Percentiles rank a stretch among this genome's conserved stretches.
These are phyloP conservation scores for Trametes versicolor DNA, from an alignment of 1,284 basidiomycete genomes.

Conservation along the genomic window DNA sequence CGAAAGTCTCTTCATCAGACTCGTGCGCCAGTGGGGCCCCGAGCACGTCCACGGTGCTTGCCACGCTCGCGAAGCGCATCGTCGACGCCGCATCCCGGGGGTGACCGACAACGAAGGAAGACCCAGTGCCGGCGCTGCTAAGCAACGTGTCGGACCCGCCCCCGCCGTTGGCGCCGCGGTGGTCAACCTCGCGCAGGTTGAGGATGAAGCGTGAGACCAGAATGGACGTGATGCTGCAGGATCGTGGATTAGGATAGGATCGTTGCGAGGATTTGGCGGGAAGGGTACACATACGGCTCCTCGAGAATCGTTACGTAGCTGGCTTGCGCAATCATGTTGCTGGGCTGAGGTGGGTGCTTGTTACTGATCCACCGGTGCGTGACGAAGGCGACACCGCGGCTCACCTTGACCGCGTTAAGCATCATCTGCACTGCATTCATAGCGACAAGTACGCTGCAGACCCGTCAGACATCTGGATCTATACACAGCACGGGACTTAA, in stretches of 20 bases:
- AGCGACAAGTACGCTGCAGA: no score
- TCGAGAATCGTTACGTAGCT: slow-evolving; percentile 23
- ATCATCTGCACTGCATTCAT: no score
- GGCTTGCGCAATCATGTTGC: slow-evolving; percentile 17
- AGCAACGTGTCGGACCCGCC: not conserved
- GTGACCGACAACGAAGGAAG: not conserved
- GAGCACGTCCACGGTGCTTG: slow-evolving; percentile 11
- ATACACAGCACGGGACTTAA: no score
- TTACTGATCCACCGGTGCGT: no score
- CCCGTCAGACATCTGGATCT: no score
- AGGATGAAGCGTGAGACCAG: slow-evolving; percentile 29
- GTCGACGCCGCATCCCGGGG: not conserved
- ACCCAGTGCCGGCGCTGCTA: not conserved
- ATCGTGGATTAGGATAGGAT: not conserved
- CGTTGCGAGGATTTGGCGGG: not conserved
- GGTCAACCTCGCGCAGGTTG: slow-evolving; percentile 27
- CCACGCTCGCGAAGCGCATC: slow-evolving; percentile 10
- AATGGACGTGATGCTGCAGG: slow-evolving; percentile 19
- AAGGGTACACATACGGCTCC: slow-evolving; percentile 17
- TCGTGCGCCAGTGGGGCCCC: slow-evolving; percentile 3
- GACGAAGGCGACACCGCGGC: no score
- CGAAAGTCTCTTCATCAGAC: not conserved
- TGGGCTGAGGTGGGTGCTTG: no score
- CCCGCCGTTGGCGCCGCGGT: slow-evolving; percentile 7
- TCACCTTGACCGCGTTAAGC: no score